phyloP scores from a whole-genome alignment of 2,329 filamentous ascomycete species.

The Fusarium agapanthi region DNA sequence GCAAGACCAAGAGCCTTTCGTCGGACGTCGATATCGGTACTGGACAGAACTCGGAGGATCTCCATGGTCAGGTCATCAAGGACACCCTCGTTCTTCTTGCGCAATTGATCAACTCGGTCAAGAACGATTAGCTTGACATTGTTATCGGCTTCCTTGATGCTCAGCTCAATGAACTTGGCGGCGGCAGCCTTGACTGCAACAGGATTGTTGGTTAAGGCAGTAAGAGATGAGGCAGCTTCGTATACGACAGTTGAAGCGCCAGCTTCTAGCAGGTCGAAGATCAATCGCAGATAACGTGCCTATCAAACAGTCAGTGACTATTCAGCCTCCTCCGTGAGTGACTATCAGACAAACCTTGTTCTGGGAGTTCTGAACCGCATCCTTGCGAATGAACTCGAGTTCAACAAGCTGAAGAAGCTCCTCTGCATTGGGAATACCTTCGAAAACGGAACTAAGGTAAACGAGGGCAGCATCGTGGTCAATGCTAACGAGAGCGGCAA shows the following conservation, averaged over 20 bases:
- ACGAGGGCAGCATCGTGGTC: conserved; percentile 91
- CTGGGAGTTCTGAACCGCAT: conserved; percentile 91
- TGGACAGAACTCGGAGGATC: conserved; percentile 91
- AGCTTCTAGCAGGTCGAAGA: conserved; percentile 95
- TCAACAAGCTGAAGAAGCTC: conserved; percentile 93
- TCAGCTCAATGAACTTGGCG: conserved; percentile 93
- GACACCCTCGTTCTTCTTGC: conserved; percentile 88
- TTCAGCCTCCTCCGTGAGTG: neutral
- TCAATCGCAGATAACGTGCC: conserved; percentile 90
- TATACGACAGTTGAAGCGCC: conserved; percentile 95
- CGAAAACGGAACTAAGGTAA: conserved; percentile 89
- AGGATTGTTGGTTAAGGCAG: conserved; percentile 92
- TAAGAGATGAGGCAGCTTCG: conserved; percentile 94
- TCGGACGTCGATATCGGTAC: conserved; percentile 94
- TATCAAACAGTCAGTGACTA: conserved; percentile 50
- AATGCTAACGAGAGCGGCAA: conserved; percentile 88
- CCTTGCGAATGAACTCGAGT: conserved; percentile 96
- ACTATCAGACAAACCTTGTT: conserved; percentile 76
- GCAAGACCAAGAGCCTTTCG: conserved; percentile 90
- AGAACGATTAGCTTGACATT: conserved; percentile 99
- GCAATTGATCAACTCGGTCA: conserved; percentile 88
- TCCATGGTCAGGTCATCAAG: conserved; percentile 97
- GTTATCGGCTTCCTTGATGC: conserved; percentile 98
- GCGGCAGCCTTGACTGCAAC: conserved; percentile 98
- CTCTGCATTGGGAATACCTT: conserved; percentile 92